A percentile compares a stretch with the other conserved stretches of the same genome.
Evolutionary conservation across 345 rosid species (phyloP).

Genomic region (Abelmoschus esculentus): DNA sequence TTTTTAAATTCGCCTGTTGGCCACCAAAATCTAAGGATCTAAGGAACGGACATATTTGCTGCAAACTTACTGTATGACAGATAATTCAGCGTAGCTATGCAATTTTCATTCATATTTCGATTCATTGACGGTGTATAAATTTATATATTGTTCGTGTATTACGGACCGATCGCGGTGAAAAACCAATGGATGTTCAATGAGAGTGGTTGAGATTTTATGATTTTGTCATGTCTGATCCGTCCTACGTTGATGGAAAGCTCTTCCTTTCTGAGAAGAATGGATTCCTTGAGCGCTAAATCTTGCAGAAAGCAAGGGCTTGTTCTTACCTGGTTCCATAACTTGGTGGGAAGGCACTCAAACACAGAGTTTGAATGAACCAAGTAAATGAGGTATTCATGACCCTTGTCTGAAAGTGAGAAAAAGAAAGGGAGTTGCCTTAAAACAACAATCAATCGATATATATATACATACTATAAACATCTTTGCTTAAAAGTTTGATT

Average conservation of each 20-base stretch:
- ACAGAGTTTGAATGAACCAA: constrained; percentile 23
- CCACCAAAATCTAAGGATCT: too few species aligned
- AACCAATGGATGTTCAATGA: not conserved
- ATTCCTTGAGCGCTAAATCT: constrained; percentile 78
- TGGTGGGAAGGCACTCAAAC: constrained; percentile 50
- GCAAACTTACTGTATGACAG: constrained; percentile 1
- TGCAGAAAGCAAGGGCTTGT: constrained; percentile 36
- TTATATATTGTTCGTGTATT: too few species aligned
- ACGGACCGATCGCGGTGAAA: too few species aligned
- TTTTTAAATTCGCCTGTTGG: too few species aligned
- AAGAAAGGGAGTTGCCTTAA: not conserved
- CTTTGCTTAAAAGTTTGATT: constrained; percentile 39
- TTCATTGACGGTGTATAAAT: too few species aligned
- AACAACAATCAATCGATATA: not conserved
- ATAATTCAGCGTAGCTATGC: not conserved
- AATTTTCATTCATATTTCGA: too few species aligned
- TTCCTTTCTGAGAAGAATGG: constrained; percentile 2
- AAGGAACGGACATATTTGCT: constrained; percentile 1
- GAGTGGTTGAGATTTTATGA: not conserved
- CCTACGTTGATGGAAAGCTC: not conserved
- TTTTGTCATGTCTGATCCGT: not conserved
- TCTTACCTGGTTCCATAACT: not conserved
- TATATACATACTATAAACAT: not conserved
- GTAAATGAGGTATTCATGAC: constrained; percentile 33
- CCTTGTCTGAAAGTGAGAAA: constrained; percentile 17